A percentile compares a stretch with the other conserved stretches of the same genome.
phyloP scores from a whole-genome alignment of 2,329 filamentous ascomycete genomes.

The Lachnellula suecica region DNA sequence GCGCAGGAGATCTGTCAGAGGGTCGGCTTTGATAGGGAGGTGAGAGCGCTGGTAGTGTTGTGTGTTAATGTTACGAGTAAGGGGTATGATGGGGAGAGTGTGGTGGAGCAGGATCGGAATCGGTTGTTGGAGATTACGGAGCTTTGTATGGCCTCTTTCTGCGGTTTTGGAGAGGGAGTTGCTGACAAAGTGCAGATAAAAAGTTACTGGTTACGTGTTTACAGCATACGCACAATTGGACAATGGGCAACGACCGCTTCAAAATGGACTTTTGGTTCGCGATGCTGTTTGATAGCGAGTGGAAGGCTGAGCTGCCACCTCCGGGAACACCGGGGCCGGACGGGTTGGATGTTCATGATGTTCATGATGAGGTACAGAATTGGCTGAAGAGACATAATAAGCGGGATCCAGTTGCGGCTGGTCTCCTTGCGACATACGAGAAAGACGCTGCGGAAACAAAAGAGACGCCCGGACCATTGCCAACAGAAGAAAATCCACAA shows the following conservation, averaged over 20 bases:
- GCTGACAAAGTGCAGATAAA: constrained; percentile 48
- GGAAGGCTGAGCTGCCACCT: constrained; percentile 52
- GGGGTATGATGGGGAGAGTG: constrained; percentile 62
- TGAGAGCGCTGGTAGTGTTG: constrained; percentile 64
- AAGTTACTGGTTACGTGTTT: constrained; percentile 65
- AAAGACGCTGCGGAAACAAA: constrained; percentile 28
- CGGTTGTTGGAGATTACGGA: constrained; percentile 65
- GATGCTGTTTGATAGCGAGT: constrained; percentile 60
- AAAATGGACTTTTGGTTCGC: constrained; percentile 71
- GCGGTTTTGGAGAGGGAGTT: not conserved
- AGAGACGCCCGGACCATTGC: constrained; percentile 33
- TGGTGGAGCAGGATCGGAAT: constrained; percentile 54
- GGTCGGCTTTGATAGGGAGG: constrained; percentile 64
- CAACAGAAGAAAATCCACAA: constrained; percentile 16
- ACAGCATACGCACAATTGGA: constrained; percentile 69
- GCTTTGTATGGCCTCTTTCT: constrained; percentile 47
- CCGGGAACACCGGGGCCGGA: constrained; percentile 43
- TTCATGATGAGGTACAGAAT: constrained; percentile 60
- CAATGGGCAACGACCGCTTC: constrained; percentile 66
- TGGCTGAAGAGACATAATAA: constrained; percentile 62
- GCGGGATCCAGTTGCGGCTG: constrained; percentile 55
- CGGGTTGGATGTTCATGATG: constrained; percentile 54
- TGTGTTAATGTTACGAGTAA: constrained; percentile 68
- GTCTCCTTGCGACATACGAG: constrained; percentile 55
- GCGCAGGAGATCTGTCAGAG: constrained; percentile 66